Evolutionary conservation across 345 rosid genomes (phyloP).

Genomic region (Cardiospermum halicacabum): DNA sequence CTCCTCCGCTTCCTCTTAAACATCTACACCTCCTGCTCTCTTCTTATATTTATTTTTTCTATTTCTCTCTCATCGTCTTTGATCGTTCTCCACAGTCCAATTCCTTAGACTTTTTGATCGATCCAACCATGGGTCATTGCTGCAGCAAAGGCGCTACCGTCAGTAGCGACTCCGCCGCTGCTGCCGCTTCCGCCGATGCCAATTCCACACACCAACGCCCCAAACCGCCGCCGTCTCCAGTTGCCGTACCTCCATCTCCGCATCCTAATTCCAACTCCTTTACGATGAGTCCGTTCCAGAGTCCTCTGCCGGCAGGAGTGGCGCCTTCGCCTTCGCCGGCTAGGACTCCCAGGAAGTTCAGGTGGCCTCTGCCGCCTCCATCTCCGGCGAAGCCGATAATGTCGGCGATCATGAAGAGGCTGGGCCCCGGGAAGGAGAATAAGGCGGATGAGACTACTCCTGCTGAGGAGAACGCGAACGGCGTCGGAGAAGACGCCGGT

Average conservation of each 20-base stretch:
- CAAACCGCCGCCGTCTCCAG: slow-evolving; percentile 21
- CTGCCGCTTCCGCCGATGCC: not conserved
- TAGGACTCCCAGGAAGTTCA: slow-evolving; percentile 79
- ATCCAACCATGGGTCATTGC: slow-evolving; percentile 70
- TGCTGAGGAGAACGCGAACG: slow-evolving; percentile 50
- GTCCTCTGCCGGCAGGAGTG: slow-evolving; percentile 80
- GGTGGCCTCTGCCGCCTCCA: slow-evolving; percentile 96
- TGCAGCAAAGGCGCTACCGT: slow-evolving; percentile 56
- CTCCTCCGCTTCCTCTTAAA: not conserved
- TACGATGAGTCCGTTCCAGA: slow-evolving; percentile 60
- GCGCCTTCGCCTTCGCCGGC: slow-evolving; percentile 83
- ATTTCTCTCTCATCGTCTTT: slow-evolving; percentile 13
- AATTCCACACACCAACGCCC: slow-evolving; percentile 19
- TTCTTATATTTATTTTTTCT: not conserved
- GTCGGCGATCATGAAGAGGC: slow-evolving; percentile 55
- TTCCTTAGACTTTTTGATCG: slow-evolving; percentile 27
- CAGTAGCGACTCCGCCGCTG: not conserved
- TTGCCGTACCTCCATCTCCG: slow-evolving; percentile 23
- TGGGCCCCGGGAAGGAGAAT: slow-evolving; percentile 35
- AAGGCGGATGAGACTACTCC: slow-evolving; percentile 64
- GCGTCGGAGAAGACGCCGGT: slow-evolving; percentile 15
- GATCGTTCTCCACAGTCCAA: too few species aligned
- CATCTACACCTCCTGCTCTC: not conserved
- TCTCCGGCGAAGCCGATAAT: slow-evolving; percentile 96
- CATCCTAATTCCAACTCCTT: slow-evolving; percentile 39